A percentile compares a stretch with the other conserved stretches of the same genome.
Conservation (phyloP, 495 filamentous ascomycete species). For the Recurvomyces mirabilis region DNA sequence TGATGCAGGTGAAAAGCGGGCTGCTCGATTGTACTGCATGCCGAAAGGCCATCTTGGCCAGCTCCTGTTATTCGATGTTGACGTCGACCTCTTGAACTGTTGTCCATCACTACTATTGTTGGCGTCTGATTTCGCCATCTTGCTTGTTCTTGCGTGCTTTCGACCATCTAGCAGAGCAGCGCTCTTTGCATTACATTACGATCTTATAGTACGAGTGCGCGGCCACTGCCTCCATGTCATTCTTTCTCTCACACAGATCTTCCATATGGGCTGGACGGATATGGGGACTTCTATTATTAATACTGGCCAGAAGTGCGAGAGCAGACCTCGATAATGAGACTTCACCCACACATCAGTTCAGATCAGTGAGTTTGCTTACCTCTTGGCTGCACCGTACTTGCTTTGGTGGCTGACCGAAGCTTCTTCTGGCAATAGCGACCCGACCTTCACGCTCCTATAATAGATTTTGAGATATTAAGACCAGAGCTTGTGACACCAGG, state of each 20-base stretch:
- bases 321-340: slow-evolving; percentile 20
- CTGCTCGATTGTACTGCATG: too few species aligned
- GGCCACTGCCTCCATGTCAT: not conserved
- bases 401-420: not conserved
- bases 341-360: slow-evolving; percentile 16
- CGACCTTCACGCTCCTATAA: slow-evolving; percentile 25
- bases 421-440: slow-evolving; percentile 18
- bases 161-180: not conserved
- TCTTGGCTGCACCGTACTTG: not conserved
- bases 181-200: too few species aligned
- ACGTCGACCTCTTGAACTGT: too few species aligned
- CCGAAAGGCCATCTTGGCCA: too few species aligned
- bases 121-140: not conserved
- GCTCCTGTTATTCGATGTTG: too few species aligned
- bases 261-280: slow-evolving; percentile 1
- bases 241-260: slow-evolving; percentile 3
- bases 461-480: slow-evolving; percentile 20
- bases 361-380: slow-evolving; percentile 10
- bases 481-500: slow-evolving; percentile 24
- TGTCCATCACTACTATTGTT: not conserved
- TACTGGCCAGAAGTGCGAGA: not conserved
- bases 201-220: too few species aligned
- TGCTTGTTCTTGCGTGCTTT: not conserved
- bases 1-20: too few species aligned
- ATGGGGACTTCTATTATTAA: not conserved